These are phyloP conservation scores for Combretum micranthum DNA, from an alignment of 345 rosid species.

Conservation along the genomic window DNA sequence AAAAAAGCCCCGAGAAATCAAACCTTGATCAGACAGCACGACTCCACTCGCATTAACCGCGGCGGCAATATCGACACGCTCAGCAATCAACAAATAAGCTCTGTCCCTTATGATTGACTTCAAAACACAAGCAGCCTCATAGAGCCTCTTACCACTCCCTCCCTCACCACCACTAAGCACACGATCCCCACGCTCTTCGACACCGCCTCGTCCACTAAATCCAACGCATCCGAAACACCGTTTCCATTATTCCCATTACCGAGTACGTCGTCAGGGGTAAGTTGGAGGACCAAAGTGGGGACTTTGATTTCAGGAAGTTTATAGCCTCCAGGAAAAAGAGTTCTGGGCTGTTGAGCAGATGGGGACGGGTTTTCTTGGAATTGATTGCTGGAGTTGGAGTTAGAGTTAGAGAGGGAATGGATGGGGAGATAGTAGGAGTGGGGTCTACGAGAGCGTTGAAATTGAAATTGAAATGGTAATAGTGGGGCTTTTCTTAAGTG, in stretches of 20 bases:
- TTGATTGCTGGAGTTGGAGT: slow-evolving; percentile 20
- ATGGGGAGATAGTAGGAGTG: slow-evolving; percentile 16
- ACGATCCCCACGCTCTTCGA: slow-evolving; percentile 69
- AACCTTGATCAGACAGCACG: slow-evolving; percentile 88
- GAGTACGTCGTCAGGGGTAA: slow-evolving; percentile 57
- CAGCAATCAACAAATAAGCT: slow-evolving; percentile 66
- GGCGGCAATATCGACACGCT: slow-evolving; percentile 83
- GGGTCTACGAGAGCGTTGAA: slow-evolving; percentile 25
- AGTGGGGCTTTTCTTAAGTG: slow-evolving; percentile 10
- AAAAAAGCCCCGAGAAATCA: not conserved
- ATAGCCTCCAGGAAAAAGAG: slow-evolving; percentile 89
- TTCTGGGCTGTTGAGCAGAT: slow-evolving; percentile 33
- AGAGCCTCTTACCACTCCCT: slow-evolving; percentile 39
- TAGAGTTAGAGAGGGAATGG: slow-evolving; percentile 31
- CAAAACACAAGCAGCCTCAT: slow-evolving; percentile 80
- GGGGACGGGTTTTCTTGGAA: slow-evolving; percentile 4
- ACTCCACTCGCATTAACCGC: slow-evolving; percentile 90
- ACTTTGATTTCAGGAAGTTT: slow-evolving; percentile 80
- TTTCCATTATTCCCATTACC: slow-evolving; percentile 7
- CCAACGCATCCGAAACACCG: slow-evolving; percentile 26
- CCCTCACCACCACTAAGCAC: slow-evolving; percentile 54
- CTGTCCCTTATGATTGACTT: slow-evolving; percentile 79
- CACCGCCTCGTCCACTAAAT: slow-evolving; percentile 57
- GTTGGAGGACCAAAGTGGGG: slow-evolving; percentile 62
- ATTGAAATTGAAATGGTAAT: slow-evolving; percentile 7